Base-by-base conservation (phyloP, 225 moss, liverwort and hornwort species). In the Ulota crispa region DNA sequence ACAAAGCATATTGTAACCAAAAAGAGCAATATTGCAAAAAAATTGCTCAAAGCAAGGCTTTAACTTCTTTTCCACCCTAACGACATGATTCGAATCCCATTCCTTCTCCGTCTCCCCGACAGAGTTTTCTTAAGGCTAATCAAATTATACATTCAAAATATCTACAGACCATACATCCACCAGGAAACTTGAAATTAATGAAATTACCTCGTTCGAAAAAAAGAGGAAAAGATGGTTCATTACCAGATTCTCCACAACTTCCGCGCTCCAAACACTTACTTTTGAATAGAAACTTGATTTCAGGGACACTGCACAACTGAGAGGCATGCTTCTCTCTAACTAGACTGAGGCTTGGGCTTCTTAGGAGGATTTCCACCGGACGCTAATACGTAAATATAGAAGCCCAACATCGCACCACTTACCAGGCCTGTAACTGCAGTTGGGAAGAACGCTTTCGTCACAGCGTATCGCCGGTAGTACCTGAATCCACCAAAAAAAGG, bases 301-400 rank as follows among this genome's bases (percentile, higher is more conserved):
- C 55, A 78, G 55, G 32, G 66, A 73, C 55, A 47, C 63, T 30
- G 60, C 67, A 28, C 42, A 21, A 43, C 32, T 64, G 21, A 59
- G 21, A 59, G 53, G 30, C 68, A 41, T 19, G 60, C 10, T 61
- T 21, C 78, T 87, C 82, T 85, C 32, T 43, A 65, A 60, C 31
- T 77, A 30, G 74, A 21, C 67, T 84, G 74, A 45, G 68, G 70
- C 76, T 86, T 91, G 41, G 55, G 82, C 73, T 94, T 99, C 64
- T 93, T 93, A 27, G 98, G 98, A 80, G 98, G 95, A 80, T 99
- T 99, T 50, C 98, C 98, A 60, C 98, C 98, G 13, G 98, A 88
- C 28, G 88, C 67, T 81, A 95, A 89, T 9, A 99, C 98, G 64
- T 99, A 99, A 50, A 89, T 80, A 68, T 99, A 99, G 87, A 99